Conservation (phyloP, 208 protist genomes). For the Trypanosoma conorhini region DNA sequence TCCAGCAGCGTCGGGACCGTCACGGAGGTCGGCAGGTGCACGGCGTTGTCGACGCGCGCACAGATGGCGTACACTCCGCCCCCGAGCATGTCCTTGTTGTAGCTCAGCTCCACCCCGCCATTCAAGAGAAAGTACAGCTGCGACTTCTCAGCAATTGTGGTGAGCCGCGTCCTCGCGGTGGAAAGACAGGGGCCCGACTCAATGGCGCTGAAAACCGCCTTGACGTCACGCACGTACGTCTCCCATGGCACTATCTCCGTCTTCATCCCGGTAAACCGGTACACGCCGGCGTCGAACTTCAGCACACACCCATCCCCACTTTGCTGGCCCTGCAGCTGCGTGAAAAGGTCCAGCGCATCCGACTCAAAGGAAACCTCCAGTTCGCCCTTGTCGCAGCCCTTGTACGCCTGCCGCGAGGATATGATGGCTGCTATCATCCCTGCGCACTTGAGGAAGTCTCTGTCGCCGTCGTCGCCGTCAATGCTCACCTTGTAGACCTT, state of each 20-base stretch:
- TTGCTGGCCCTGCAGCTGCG: neutral
- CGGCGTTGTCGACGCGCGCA: slow-evolving; percentile 75
- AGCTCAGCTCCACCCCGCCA: slow-evolving; percentile 56
- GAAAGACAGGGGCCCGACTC: slow-evolving; percentile 89
- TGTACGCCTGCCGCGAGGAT: slow-evolving; percentile 62
- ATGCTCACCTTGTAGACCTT: slow-evolving; percentile 70
- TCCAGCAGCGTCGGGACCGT: slow-evolving; percentile 73
- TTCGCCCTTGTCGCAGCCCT: slow-evolving; percentile 71
- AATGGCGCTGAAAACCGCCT: slow-evolving; percentile 64
- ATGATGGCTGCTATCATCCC: slow-evolving; percentile 75
- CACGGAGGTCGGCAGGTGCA: slow-evolving; percentile 60
- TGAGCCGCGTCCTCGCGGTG: slow-evolving; percentile 71
- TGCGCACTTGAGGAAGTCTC: slow-evolving; percentile 77
- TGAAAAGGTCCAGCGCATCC: slow-evolving; percentile 33
- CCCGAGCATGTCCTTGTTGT: slow-evolving; percentile 45
- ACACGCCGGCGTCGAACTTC: slow-evolving; percentile 47
- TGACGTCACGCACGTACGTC: slow-evolving; percentile 70
- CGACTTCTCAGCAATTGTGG: slow-evolving; percentile 77
- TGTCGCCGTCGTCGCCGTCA: slow-evolving; percentile 76
- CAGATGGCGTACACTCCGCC: slow-evolving; percentile 69
- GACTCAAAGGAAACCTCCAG: slow-evolving; percentile 35
- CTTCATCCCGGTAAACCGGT: slow-evolving; percentile 54
- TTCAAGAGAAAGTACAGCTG: slow-evolving; percentile 84
- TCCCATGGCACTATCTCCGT: slow-evolving; percentile 74
- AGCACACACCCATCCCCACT: neutral